Evolutionary conservation across 495 filamentous ascomycete species (phyloP).

Genomic region (Staphylotrichum tortipilum): DNA sequence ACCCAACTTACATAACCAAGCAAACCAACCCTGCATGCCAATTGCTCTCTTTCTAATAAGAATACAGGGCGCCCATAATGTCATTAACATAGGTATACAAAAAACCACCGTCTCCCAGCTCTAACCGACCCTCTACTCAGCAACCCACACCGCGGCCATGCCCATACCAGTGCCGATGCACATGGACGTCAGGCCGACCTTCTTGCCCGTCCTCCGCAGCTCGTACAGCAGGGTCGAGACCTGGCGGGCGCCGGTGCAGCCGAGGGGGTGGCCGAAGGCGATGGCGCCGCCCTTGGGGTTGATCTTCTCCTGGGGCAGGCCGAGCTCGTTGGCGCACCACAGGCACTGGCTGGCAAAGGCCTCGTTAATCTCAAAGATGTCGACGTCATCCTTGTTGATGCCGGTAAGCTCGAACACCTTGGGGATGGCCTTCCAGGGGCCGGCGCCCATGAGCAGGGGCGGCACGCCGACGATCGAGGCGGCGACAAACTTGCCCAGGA

Average conservation of each 20-base stretch:
- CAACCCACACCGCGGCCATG: slow-evolving; percentile 83
- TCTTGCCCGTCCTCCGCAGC: slow-evolving; percentile 68
- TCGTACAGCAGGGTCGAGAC: slow-evolving; percentile 86
- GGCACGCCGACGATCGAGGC: slow-evolving; percentile 81
- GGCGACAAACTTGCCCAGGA: slow-evolving; percentile 80
- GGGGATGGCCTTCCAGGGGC: slow-evolving; percentile 93
- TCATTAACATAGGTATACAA: slow-evolving; percentile 11
- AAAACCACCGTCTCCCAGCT: neutral
- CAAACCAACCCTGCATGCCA: slow-evolving; percentile 4
- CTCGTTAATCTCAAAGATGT: slow-evolving; percentile 99
- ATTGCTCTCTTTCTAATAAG: slow-evolving; percentile 3
- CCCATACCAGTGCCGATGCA: slow-evolving; percentile 97
- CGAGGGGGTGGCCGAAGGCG: slow-evolving; percentile 95
- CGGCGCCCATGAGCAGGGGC: slow-evolving; percentile 91
- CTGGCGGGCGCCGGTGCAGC: slow-evolving; percentile 89
- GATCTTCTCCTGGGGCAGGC: slow-evolving; percentile 69
- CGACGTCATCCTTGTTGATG: slow-evolving; percentile 81
- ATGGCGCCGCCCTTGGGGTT: slow-evolving; percentile 98
- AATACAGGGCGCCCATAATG: slow-evolving; percentile 6
- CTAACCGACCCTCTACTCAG: slow-evolving; percentile 18
- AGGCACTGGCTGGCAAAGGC: slow-evolving; percentile 93
- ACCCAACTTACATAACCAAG: neutral
- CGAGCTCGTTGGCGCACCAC: slow-evolving; percentile 86
- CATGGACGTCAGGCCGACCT: slow-evolving; percentile 91
- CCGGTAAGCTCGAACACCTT: slow-evolving; percentile 80